A percentile compares a stretch with the other conserved stretches of the same genome.
phyloP scores from a whole-genome alignment of 768 basidiomycete species.

The Astraeus odoratus region DNA sequence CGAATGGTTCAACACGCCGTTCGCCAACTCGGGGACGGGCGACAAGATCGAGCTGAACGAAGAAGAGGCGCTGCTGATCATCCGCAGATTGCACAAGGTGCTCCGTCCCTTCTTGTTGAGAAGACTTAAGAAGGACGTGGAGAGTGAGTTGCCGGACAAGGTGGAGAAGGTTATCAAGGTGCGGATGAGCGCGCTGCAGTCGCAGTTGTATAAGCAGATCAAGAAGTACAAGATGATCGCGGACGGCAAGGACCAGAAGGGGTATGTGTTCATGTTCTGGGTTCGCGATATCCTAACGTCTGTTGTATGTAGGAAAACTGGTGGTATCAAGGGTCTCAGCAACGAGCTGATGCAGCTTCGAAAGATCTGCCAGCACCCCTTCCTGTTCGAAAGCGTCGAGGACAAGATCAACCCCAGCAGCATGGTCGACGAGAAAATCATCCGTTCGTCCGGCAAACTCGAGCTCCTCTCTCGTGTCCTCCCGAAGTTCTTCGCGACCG shows the following conservation, averaged over 20 bases:
- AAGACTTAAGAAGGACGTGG: constrained; percentile 93
- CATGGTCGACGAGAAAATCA: constrained; percentile 75
- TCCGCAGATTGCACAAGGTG: constrained; percentile 94
- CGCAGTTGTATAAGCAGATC: constrained; percentile 93
- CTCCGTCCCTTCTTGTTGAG: constrained; percentile 90
- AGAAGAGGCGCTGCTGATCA: constrained; percentile 97
- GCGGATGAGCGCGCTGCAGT: constrained; percentile 88
- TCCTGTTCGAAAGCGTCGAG: constrained; percentile 92
- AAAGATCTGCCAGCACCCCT: constrained; percentile 98
- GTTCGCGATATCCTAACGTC: background rate
- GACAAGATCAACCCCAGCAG: constrained; percentile 85
- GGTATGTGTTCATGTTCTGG: constrained; percentile 39
- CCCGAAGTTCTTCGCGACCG: constrained; percentile 90
- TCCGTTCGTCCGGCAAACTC: constrained; percentile 88
- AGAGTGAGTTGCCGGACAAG: constrained; percentile 92
- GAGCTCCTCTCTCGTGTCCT: constrained; percentile 87
- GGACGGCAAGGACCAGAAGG: constrained; percentile 66
- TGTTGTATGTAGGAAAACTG: constrained; percentile 44
- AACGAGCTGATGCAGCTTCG: constrained; percentile 97
- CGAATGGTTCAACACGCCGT: constrained; percentile 99
- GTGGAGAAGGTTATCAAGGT: constrained; percentile 98
- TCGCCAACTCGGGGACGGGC: constrained; percentile 94
- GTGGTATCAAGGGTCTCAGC: constrained; percentile 81
- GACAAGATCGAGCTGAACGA: constrained; percentile 99
- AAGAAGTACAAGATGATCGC: constrained; percentile 98